These are phyloP conservation scores for Ophiostoma novo-ulmi DNA, from an alignment of 2,329 filamentous ascomycete species.

Conservation along the genomic window DNA sequence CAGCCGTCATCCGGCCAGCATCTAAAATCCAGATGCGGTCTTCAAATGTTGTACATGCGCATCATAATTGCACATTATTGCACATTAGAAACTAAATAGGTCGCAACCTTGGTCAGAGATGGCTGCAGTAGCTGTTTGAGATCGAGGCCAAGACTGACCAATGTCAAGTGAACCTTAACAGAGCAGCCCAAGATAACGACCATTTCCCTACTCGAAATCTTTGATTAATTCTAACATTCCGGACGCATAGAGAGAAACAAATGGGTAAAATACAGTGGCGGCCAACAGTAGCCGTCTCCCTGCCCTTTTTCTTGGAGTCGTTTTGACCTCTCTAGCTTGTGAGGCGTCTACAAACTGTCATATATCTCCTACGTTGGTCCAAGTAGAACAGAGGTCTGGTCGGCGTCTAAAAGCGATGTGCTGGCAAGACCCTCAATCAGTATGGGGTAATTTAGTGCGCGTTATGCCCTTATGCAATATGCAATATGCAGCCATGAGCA, in stretches of 20 bases:
- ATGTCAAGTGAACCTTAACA: background rate
- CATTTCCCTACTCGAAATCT: background rate
- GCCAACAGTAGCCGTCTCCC: no score
- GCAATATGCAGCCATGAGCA: background rate
- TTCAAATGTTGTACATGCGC: background rate
- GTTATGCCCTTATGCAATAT: background rate
- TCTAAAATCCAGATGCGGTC: background rate
- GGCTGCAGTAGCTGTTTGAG: background rate
- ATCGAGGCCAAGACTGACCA: background rate
- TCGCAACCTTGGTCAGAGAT: no score
- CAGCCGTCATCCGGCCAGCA: background rate
- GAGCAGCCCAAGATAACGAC: background rate
- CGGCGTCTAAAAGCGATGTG: constrained; percentile 1
- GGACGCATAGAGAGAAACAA: no score
- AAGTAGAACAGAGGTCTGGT: background rate
- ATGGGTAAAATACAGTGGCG: no score
- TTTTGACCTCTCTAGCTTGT: background rate
- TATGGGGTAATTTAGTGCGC: background rate
- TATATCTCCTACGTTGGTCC: background rate
- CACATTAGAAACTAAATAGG: no score
- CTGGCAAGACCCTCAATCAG: background rate
- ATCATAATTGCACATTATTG: background rate
- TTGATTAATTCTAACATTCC: no score
- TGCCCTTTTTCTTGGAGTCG: background rate
- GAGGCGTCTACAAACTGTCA: background rate